phyloP scores from a whole-genome alignment of 805 yeast genomes.

The Pichia nakasei region DNA sequence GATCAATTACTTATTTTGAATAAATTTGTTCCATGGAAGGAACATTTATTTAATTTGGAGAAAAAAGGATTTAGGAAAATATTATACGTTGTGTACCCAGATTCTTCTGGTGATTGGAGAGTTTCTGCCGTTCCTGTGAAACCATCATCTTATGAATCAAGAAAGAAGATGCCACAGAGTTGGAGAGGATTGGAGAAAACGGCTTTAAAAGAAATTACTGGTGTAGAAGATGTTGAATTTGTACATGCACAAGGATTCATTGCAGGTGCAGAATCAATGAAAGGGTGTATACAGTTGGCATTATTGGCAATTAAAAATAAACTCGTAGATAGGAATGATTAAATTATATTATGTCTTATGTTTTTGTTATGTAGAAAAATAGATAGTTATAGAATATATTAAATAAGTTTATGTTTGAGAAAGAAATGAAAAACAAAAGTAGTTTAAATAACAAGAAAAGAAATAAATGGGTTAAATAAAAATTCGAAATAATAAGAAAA shows the following conservation, averaged over 20 bases:
- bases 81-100: slow-evolving; percentile 71
- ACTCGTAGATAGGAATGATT: background rate
- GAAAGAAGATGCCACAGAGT: slow-evolving; percentile 76
- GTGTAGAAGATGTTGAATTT: slow-evolving; percentile 76
- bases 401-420: no score
- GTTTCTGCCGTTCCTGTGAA: slow-evolving; percentile 77
- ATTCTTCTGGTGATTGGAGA: slow-evolving; percentile 66
- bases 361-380: background rate
- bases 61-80: slow-evolving; percentile 29
- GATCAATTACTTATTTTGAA: slow-evolving; percentile 56
- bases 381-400: background rate
- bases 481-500: background rate
- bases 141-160: slow-evolving; percentile 66
- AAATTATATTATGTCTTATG: background rate
- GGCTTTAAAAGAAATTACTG: slow-evolving; percentile 55
- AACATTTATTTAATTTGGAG: slow-evolving; percentile 7
- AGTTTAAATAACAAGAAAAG: no score
- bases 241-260: slow-evolving; percentile 95
- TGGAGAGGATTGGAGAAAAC: slow-evolving; percentile 93
- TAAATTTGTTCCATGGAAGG: slow-evolving; percentile 87
- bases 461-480: no score
- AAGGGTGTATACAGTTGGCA: slow-evolving; percentile 30
- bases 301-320: slow-evolving; percentile 3
- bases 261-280: slow-evolving; percentile 80
- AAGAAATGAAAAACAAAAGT: no score